A percentile compares a stretch with the other conserved stretches of the same genome.
phyloP scores from a whole-genome alignment of 2,329 filamentous ascomycete species.

The Aspergillus piperis region DNA sequence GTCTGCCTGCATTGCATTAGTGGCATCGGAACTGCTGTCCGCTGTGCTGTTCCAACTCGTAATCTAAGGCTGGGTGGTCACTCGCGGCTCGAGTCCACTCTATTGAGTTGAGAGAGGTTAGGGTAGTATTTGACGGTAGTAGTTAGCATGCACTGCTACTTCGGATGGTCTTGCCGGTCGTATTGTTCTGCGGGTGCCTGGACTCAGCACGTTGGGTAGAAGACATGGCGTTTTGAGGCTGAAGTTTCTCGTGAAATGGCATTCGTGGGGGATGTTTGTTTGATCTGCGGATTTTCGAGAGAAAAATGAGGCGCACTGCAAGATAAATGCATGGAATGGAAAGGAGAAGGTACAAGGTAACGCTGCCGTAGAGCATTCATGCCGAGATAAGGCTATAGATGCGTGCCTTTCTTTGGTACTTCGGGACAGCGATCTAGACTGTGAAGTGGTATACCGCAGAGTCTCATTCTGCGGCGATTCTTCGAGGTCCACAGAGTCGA shows the following conservation, averaged over 20 bases:
- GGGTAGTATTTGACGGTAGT: not conserved
- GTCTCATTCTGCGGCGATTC: not conserved
- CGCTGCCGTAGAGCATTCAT: slow-evolving; percentile 1
- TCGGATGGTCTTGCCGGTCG: not conserved
- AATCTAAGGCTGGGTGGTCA: not conserved
- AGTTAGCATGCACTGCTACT: not conserved
- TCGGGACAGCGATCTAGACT: not conserved
- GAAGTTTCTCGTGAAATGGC: not conserved
- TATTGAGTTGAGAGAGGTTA: not conserved
- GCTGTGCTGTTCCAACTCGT: not conserved
- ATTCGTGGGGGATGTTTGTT: not conserved
- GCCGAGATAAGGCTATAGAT: not conserved
- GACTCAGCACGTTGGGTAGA: not conserved
- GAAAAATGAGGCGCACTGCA: not conserved
- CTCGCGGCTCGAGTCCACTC: not conserved
- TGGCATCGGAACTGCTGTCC: not conserved
- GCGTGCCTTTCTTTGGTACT: not conserved
- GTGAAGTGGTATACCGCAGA: not conserved
- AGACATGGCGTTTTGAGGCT: not conserved
- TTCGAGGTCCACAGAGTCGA: not conserved
- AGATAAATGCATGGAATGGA: not conserved
- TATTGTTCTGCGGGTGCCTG: not conserved
- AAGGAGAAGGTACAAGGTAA: not conserved
- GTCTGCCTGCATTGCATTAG: not conserved
- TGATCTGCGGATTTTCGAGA: not conserved